Evolutionary conservation across 1,139 yeast genomes (phyloP).

Genomic region (Kodamaea arcana): DNA sequence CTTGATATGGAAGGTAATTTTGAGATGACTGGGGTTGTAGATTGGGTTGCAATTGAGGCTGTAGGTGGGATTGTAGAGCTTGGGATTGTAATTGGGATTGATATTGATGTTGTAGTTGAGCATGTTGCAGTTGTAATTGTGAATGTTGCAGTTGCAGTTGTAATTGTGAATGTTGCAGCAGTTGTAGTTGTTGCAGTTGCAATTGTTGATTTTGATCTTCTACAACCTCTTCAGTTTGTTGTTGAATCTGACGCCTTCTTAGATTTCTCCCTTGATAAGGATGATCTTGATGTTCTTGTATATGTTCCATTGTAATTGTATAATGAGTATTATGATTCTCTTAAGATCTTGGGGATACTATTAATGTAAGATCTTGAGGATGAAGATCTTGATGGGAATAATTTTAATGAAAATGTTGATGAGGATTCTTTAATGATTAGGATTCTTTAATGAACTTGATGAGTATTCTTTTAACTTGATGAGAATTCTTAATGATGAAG

Average conservation of each 20-base stretch:
- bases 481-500: no score
- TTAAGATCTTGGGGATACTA: no score
- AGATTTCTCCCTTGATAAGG: no score
- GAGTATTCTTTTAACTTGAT: no score
- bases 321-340: no score
- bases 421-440: no score
- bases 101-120: slow-evolving; percentile 12
- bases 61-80: slow-evolving; percentile 13
- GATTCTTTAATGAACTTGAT: no score
- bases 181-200: slow-evolving; percentile 4
- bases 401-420: no score
- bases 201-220: slow-evolving; percentile 1
- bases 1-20: background rate
- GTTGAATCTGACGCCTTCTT: slow-evolving; percentile 3
- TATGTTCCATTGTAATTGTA: no score
- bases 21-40: slow-evolving; percentile 3
- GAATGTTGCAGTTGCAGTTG: slow-evolving; percentile 3
- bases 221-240: background rate
- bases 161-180: slow-evolving; percentile 3
- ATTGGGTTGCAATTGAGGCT: slow-evolving; percentile 5
- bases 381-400: no score
- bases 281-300: no score
- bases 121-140: slow-evolving; percentile 1
- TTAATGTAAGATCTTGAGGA: no score
- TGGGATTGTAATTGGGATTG: slow-evolving; percentile 4